Conservation (phyloP, 2,329 filamentous ascomycete genomes). For the Sporothrix pseudoabietina region DNA sequence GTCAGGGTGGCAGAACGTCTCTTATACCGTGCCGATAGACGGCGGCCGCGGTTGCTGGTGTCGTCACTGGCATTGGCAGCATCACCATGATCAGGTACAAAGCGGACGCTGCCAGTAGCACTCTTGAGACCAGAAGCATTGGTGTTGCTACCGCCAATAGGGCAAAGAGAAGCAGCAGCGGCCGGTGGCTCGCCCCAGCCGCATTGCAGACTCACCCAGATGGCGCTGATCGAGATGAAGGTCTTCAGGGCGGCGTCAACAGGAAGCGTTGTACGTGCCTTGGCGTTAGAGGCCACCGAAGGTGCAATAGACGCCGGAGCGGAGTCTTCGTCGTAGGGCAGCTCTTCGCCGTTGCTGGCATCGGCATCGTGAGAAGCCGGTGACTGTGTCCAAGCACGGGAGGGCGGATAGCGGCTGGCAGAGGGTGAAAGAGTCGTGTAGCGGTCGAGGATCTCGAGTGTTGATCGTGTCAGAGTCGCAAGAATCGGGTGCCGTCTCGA, state of each 20-base stretch:
- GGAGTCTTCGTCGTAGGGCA: constrained; percentile 17
- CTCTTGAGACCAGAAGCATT: not conserved
- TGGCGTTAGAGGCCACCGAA: constrained; percentile 23
- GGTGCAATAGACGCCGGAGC: constrained; percentile 23
- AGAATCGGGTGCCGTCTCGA: constrained; percentile 73
- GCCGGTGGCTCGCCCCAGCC: constrained; percentile 40
- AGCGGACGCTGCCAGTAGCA: constrained; percentile 10
- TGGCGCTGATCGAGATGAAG: constrained; percentile 55
- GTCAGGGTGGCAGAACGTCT: constrained; percentile 28
- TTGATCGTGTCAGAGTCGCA: constrained; percentile 64
- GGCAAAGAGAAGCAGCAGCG: not conserved
- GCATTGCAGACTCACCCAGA: constrained; percentile 55
- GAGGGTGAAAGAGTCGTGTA: constrained; percentile 60
- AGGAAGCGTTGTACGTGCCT: constrained; percentile 42
- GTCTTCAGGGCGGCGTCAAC: constrained; percentile 50
- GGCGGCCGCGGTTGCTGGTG: constrained; percentile 24
- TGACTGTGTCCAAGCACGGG: constrained; percentile 39
- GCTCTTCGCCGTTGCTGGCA: constrained; percentile 32
- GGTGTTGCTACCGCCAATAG: not conserved
- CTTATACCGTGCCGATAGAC: constrained; percentile 26
- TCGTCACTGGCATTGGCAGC: not conserved
- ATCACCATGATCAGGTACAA: constrained; percentile 3
- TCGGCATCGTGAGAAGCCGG: constrained; percentile 36
- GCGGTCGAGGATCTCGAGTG: constrained; percentile 68
- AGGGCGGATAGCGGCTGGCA: constrained; percentile 52